Evolutionary conservation across 192 early-diverging fungal genomes (phyloP), one percentile per base, ranked within the genome.

Genomic region (Coemansia sp.): DNA sequence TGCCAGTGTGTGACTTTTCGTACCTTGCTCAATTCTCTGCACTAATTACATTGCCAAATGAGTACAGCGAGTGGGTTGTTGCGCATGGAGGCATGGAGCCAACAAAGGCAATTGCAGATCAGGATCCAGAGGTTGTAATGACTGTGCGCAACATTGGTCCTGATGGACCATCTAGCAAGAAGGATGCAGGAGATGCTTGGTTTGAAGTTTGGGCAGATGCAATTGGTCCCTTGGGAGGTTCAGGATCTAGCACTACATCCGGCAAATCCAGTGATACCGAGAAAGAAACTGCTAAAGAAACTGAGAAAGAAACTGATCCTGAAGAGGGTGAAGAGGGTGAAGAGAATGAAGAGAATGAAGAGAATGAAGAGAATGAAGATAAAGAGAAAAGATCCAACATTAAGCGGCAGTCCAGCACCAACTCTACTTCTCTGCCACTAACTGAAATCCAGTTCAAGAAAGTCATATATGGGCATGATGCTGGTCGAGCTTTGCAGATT

Each of bases 401-500:
- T 8, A 51, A 51, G 49, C 17, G 49, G 4, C 49, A 51, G 49
- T 11, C 17, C 49, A 19, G 42, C 59, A 11, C 59, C 2, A 31
- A 37, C 19, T 57, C 62, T 5, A n/a, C 28, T 9, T 46, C 47
- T 2, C 21, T 59, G 0, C 15, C 57, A 1, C 62, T 51, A 5
- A 56, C 65, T 31, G 80, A 68, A 37, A 64, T 76, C 31, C 56
- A 64, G 14, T 71, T 58, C 31, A 66, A 65, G 52, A 69, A 75
- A 51, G 61, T 89, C 10, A 83, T 84, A 17, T 91, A 90, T 69
- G 90, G 90, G 0, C 90, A 91, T 69, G 88, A 86, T 55, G 87
- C 90, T 22, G 65, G 82, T 2, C 65, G 87, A 25, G 78, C 72
- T 7, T 65, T 92, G 23, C 81, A 86, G 50, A 52, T 90, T 14